phyloP scores from a whole-genome alignment of 2,329 filamentous ascomycete species.

The Colletotrichum somersetense region DNA sequence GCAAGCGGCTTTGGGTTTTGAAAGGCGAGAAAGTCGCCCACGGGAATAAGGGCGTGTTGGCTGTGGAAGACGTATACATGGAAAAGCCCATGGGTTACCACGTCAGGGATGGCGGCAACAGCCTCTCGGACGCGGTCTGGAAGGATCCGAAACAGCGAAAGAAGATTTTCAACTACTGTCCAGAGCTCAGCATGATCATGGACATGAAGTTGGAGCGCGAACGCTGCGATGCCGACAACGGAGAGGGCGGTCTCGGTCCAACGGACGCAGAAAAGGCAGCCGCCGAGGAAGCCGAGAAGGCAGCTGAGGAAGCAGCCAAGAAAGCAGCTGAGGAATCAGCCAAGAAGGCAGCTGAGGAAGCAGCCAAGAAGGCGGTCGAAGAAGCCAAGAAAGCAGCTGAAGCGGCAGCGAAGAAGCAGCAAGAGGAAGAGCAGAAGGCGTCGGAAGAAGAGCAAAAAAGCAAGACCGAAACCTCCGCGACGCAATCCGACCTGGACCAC shows the following conservation, averaged over 20 bases:
- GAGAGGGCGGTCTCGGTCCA: conserved; percentile 45
- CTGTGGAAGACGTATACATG: conserved; percentile 63
- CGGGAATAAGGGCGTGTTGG: conserved; percentile 56
- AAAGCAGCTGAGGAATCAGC: conserved; percentile 15
- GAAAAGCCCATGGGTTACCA: conserved; percentile 68
- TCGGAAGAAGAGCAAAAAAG: conserved; percentile 3
- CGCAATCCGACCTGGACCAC: background rate
- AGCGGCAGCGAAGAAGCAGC: background rate
- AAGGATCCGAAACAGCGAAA: conserved; percentile 57
- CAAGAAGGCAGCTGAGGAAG: conserved; percentile 18
- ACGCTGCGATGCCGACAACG: conserved; percentile 56
- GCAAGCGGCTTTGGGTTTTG: conserved; percentile 60
- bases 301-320: conserved; percentile 22
- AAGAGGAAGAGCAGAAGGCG: background rate
- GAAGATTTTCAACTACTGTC: conserved; percentile 67
- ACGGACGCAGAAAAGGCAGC: conserved; percentile 33
- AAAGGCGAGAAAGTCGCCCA: conserved; percentile 63
- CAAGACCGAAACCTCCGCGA: background rate
- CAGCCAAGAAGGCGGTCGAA: background rate
- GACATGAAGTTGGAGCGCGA: conserved; percentile 68
- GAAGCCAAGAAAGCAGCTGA: conserved; percentile 5
- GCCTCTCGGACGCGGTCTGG: conserved; percentile 61
- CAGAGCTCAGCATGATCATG: conserved; percentile 67
- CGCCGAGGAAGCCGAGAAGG: background rate
- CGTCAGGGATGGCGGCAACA: conserved; percentile 57